Percentiles rank a stretch among this genome's conserved stretches.
Conservation (phyloP, 805 yeast species). For the Grigorovia jiainica region DNA sequence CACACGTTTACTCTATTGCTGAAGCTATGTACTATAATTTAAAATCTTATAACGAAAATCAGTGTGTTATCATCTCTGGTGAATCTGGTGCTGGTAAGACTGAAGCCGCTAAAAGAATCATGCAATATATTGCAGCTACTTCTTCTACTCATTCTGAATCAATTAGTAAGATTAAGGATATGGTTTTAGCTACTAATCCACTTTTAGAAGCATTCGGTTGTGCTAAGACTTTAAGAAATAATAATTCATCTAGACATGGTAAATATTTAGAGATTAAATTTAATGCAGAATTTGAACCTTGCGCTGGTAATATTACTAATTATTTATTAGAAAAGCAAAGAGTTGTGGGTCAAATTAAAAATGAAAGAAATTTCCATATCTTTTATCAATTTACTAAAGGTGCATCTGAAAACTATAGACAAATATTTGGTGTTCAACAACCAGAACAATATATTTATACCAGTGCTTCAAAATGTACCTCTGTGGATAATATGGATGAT, state of each 20-base stretch:
- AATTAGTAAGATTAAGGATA: slow-evolving; percentile 84
- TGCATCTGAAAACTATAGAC: slow-evolving; percentile 77
- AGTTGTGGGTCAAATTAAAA: slow-evolving; percentile 87
- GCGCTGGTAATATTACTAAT: slow-evolving; percentile 92
- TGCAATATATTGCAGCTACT: slow-evolving; percentile 92
- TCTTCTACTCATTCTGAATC: slow-evolving; percentile 49
- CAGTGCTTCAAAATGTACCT: slow-evolving; percentile 71
- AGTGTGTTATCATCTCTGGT: slow-evolving; percentile 95
- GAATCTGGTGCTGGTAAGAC: slow-evolving; percentile 98
- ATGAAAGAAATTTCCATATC: slow-evolving; percentile 94
- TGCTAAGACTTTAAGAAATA: slow-evolving; percentile 94
- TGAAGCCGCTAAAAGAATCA: slow-evolving; percentile 94
- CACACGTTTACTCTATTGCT: slow-evolving; percentile 97
- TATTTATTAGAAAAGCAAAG: slow-evolving; percentile 90
- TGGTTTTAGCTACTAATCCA: slow-evolving; percentile 97
- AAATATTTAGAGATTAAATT: slow-evolving; percentile 89
- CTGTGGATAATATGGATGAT: slow-evolving; percentile 85
- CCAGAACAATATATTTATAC: slow-evolving; percentile 93
- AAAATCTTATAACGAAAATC: slow-evolving; percentile 89
- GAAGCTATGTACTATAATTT: slow-evolving; percentile 93
- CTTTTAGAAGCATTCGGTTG: slow-evolving; percentile 98
- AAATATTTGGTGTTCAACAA: slow-evolving; percentile 77
- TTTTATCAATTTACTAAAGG: slow-evolving; percentile 93
- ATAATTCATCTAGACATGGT: slow-evolving; percentile 96
- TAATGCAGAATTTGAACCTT: slow-evolving; percentile 74